These are phyloP conservation scores for Pneumocystis carinii DNA, from an alignment of 1,139 yeast genomes.

Conservation along the genomic window DNA sequence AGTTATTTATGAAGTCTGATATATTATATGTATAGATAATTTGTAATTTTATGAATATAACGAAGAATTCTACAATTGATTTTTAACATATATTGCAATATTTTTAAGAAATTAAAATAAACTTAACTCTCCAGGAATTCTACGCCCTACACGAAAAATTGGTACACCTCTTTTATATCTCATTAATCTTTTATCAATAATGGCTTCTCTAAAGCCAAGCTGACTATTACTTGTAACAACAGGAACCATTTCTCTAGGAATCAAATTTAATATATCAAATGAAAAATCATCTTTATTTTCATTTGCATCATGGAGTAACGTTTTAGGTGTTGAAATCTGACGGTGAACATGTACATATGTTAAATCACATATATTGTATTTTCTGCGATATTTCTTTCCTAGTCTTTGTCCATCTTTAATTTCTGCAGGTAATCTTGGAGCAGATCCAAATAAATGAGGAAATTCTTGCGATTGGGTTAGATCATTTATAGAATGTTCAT, in stretches of 20 bases:
- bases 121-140: constrained; percentile 4
- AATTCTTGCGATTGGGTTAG: background rate
- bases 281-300: background rate
- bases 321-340: background rate
- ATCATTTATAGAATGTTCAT: background rate
- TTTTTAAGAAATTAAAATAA: background rate
- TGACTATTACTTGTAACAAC: background rate
- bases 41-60: background rate
- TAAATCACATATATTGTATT: background rate
- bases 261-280: background rate
- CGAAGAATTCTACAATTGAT: background rate
- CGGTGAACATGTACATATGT: background rate
- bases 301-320: background rate
- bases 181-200: background rate
- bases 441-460: background rate
- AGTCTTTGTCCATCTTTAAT: background rate
- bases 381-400: background rate
- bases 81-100: background rate
- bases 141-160: background rate
- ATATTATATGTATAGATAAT: background rate
- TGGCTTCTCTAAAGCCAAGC: background rate
- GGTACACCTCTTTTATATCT: background rate
- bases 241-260: background rate
- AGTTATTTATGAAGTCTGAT: background rate
- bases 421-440: background rate